A percentile compares a stretch with the other conserved stretches of the same genome.
These are phyloP conservation scores for Bruguiera hainesii DNA, from an alignment of 441 rosid genomes.

Conservation along the genomic window DNA sequence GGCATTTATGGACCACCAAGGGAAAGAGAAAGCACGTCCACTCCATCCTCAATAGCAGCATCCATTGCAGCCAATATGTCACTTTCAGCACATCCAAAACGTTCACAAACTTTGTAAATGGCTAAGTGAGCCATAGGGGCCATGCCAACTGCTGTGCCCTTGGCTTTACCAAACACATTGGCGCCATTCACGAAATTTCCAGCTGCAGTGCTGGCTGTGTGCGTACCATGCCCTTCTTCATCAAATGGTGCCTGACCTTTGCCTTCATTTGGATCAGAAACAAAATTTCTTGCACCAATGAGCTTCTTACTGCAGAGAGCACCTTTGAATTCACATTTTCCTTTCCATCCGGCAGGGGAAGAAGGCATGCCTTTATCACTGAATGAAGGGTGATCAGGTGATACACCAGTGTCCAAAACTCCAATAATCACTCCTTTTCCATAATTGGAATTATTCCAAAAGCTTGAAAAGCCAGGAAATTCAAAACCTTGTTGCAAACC, in stretches of 20 bases:
- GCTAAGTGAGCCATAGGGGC: constrained; percentile 81
- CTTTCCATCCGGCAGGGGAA: constrained; percentile 61
- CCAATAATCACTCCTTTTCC: constrained; percentile 55
- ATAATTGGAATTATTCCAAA: constrained; percentile 35
- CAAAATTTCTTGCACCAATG: constrained; percentile 44
- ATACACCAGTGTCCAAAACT: constrained; percentile 45
- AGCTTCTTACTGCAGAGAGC: constrained; percentile 49
- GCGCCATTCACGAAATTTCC: constrained; percentile 57
- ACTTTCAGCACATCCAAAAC: constrained; percentile 49
- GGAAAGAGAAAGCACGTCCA: constrained; percentile 67
- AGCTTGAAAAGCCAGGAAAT: too few relatives aligned
- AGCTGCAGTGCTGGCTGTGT: constrained; percentile 74
- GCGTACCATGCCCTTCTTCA: constrained; percentile 69
- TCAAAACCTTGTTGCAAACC: constrained; percentile 41
- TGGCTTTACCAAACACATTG: constrained; percentile 55
- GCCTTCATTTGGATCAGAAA: constrained; percentile 18
- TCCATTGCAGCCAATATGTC: constrained; percentile 56
- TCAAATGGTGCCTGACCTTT: constrained; percentile 48
- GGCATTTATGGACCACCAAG: constrained; percentile 38
- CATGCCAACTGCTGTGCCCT: constrained; percentile 77
- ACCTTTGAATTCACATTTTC: constrained; percentile 43
- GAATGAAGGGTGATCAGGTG: constrained; percentile 55
- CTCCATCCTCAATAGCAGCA: constrained; percentile 60
- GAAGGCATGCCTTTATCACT: constrained; percentile 40
- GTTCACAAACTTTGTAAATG: constrained; percentile 56